Base-by-base conservation (phyloP, 345 rosid genomes). In the Gossypium ekmanianum region DNA sequence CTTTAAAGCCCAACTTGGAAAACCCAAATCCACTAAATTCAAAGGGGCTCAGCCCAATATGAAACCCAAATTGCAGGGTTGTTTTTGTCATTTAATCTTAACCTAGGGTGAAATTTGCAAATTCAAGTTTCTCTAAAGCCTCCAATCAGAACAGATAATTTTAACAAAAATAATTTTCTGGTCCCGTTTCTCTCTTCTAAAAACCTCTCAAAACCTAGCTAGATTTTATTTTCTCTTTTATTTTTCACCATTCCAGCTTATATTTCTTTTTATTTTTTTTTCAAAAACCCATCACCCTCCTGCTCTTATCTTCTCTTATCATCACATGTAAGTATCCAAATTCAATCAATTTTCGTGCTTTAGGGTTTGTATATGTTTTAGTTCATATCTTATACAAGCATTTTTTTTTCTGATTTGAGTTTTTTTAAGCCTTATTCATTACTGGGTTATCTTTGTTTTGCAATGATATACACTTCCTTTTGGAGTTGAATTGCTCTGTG, bases 281-380 rank as follows among this genome's bases (percentile, higher is more conserved):
- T 20, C 11, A 20, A 57, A 20, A 50, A 55, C 76, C 51, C 74
- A 17, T 11, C 26, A 45, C 20, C 68, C 41, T 22, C 3, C 45
- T 22, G 8, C 20, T 66, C 14, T 16, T 57, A 5, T 64, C 16
- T 44, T 11, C 14, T 76, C 61, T 3, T 8, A 2, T 14, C 18
- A 29, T 48, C 22, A 41, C 51, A 22, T 51, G 82, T 76, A 50
- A 80, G 79, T 73, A 44, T 47, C 22, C 57, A 50, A 24, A 61
- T 47, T 62, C 26, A 73, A 11, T 76, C 12, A 4, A 45, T 41
- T 43, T 2, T 5, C 18, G 27, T 2, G 51, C 63, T 78, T 56
- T 56, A 24, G 57, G 64, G 48, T 56, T 79, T 67, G 16, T 50
- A 50, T 11, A 24, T 10, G 9, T 18, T 69, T 2, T 63, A 17